Conservation (phyloP, 805 yeast genomes). For the Wickerhamiella australiensis region DNA sequence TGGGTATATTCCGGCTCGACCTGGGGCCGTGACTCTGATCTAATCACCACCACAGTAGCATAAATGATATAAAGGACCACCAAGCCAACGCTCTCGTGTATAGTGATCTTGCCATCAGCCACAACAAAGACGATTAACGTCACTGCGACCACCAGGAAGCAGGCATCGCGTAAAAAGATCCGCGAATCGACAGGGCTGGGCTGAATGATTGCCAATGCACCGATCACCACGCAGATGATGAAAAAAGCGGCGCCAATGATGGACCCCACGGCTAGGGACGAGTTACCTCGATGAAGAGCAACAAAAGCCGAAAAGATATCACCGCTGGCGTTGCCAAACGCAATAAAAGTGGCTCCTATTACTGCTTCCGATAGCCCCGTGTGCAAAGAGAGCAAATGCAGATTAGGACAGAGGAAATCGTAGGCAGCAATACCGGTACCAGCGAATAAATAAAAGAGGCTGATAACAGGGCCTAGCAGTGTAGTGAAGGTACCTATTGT, state of each 20-base stretch:
- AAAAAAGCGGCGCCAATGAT: conserved; percentile 84
- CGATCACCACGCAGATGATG: conserved; percentile 66
- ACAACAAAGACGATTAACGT: conserved; percentile 41
- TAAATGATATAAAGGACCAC: conserved; percentile 45
- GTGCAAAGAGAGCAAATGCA: conserved; percentile 49
- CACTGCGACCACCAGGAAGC: conserved; percentile 43
- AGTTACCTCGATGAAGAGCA: conserved; percentile 62
- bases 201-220: conserved; percentile 53
- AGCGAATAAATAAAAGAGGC: conserved; percentile 38
- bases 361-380: conserved; percentile 60
- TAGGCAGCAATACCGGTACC: conserved; percentile 70
- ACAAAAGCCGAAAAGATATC: conserved; percentile 76
- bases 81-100: conserved; percentile 47
- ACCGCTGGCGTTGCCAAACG: conserved; percentile 87
- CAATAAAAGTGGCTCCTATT: conserved; percentile 76
- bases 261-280: conserved; percentile 77
- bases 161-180: conserved; percentile 47
- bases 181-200: neutral
- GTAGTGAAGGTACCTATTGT: neutral
- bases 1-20: conserved; percentile 1
- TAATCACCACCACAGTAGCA: conserved; percentile 40
- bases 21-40: neutral
- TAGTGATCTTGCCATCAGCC: conserved; percentile 41
- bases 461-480: neutral
- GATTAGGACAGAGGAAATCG: conserved; percentile 68